Evolutionary conservation across 768 basidiomycete genomes (phyloP).

Genomic region (Lactarius vividus): DNA sequence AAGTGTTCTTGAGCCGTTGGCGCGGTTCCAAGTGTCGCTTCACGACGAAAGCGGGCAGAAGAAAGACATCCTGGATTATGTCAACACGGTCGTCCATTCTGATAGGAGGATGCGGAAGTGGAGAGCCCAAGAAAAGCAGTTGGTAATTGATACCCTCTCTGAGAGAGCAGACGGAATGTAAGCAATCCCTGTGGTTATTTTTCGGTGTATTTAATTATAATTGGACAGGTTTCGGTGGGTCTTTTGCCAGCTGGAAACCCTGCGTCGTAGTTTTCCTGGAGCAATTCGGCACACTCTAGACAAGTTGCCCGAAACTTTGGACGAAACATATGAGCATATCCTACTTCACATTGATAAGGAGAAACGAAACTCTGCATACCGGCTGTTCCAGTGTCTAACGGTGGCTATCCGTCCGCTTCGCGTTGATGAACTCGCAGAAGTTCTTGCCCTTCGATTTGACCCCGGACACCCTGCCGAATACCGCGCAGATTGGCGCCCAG

Average conservation of each 20-base stretch:
- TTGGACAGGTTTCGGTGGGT: background rate
- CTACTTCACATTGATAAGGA: background rate
- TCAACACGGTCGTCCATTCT: background rate
- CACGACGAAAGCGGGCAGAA: background rate
- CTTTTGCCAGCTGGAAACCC: background rate
- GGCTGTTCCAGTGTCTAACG: background rate
- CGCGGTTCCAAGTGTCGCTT: background rate
- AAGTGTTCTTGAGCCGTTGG: background rate
- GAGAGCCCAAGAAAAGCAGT: background rate
- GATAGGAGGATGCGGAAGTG: background rate
- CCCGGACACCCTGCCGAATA: background rate
- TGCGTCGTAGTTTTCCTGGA: background rate
- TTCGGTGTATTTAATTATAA: background rate
- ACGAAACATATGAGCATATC: background rate
- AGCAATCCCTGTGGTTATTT: background rate
- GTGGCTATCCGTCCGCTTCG: background rate
- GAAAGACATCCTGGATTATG: background rate
- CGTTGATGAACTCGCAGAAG: conserved; percentile 2
- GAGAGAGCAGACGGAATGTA: background rate
- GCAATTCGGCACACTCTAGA: background rate
- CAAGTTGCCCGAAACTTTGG: background rate
- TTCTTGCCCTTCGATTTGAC: background rate
- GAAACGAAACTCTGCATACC: background rate
- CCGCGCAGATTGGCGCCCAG: background rate
- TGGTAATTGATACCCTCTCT: background rate